Conservation (phyloP, 345 rosid species). For the Eucalyptus pumila region DNA sequence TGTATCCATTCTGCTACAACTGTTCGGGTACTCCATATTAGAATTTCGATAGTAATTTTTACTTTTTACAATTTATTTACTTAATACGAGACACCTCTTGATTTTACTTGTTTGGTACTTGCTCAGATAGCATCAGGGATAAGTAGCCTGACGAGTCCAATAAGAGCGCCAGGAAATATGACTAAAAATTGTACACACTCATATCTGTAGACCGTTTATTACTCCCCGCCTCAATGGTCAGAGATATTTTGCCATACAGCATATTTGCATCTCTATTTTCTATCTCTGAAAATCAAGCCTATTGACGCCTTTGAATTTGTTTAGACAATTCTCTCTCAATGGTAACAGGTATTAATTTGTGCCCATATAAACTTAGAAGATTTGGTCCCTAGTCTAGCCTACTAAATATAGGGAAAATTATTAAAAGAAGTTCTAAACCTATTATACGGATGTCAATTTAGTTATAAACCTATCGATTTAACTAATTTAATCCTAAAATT, state of each 20-base stretch:
- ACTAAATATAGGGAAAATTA: neutral
- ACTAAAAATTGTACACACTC: neutral
- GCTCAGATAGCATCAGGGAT: neutral
- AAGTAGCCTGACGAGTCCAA: neutral
- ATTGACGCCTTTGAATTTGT: neutral
- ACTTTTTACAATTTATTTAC: neutral
- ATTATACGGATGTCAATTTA: neutral
- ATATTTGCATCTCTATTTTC: neutral
- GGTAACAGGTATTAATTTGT: neutral
- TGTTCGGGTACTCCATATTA: neutral
- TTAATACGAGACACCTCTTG: neutral
- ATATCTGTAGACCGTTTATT: neutral
- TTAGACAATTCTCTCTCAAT: neutral
- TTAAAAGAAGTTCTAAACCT: neutral
- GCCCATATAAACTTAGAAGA: neutral
- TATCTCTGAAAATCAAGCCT: neutral
- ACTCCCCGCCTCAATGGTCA: neutral
- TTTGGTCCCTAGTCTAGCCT: neutral
- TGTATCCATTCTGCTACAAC: neutral
- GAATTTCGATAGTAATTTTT: neutral
- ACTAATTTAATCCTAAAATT: neutral
- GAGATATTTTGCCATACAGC: neutral
- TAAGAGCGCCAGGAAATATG: neutral
- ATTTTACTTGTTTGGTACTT: neutral
- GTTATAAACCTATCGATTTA: fast-evolving